Evolutionary conservation across 805 yeast genomes (phyloP).

Genomic region (Lachancea thermotolerans): DNA sequence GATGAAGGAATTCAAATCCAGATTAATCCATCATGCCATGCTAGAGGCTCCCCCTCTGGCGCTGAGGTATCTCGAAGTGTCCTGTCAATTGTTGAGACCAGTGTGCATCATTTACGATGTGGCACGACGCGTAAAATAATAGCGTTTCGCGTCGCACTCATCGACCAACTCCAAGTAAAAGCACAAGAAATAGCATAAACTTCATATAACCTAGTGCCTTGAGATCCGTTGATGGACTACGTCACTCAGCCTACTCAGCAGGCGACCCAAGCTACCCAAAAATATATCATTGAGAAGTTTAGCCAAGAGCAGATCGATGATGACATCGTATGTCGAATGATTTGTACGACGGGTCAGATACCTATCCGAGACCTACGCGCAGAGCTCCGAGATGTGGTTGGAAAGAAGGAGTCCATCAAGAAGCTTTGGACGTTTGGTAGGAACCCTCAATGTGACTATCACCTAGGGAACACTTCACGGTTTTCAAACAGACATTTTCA

Average conservation of each 20-base stretch:
- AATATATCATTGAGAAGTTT: slow-evolving; percentile 30
- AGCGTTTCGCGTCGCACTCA: neutral
- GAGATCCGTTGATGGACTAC: slow-evolving; percentile 22
- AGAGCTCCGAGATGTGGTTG: slow-evolving; percentile 27
- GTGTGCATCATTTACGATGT: neutral
- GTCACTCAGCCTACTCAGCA: slow-evolving; percentile 40
- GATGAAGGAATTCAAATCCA: no score
- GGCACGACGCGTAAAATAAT: neutral
- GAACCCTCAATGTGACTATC: slow-evolving; percentile 53
- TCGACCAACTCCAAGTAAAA: neutral
- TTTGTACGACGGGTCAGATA: slow-evolving; percentile 54
- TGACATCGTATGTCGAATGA: slow-evolving; percentile 45
- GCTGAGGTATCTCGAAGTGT: no score
- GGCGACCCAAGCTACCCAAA: slow-evolving; percentile 37
- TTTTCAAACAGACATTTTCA: slow-evolving; percentile 70
- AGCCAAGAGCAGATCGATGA: slow-evolving; percentile 36
- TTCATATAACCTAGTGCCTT: no score
- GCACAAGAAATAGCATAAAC: no score
- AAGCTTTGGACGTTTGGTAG: slow-evolving; percentile 72
- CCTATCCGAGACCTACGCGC: slow-evolving; percentile 40
- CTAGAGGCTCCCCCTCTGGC: no score
- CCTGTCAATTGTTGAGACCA: neutral
- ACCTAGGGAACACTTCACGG: slow-evolving; percentile 53
- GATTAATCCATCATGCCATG: no score
- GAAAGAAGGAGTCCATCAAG: slow-evolving; percentile 23